Base-by-base conservation (phyloP, 139 green algal species). In the Chlamydomonas sphaeroides region DNA sequence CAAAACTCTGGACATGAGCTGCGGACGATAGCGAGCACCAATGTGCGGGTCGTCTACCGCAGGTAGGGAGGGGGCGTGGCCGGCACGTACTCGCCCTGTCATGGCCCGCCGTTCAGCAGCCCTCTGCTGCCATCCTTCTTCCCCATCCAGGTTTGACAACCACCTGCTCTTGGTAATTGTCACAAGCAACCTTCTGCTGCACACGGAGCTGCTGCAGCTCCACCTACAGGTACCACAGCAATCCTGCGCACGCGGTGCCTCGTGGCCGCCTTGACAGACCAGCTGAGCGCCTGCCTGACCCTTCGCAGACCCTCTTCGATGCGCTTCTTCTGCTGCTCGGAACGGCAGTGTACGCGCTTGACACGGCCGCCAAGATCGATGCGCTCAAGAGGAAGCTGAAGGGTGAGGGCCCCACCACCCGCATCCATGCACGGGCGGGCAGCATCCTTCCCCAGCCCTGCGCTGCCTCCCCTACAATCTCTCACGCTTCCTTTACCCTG, bases 31-130 rank as follows among this genome's bases (percentile, higher is more conserved):
- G 74, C 78, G 1, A 88, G 78, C 30, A 39, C 75, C 6, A 86
- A 88, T 63, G 83, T 90, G n/a, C 79, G 78, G 21, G 80, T 90
- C 32, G 67, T 90, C 6, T 90, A 90, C 57, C 72, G 68, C 4
- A 66, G 78, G 82, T 88, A 38, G 6, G 83, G 14, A 15, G 10
- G 1, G 32, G 5, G 35, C 53, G 49, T 26, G 7, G n/a, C n/a
- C n/a, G n/a, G n/a, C n/a, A n/a, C n/a, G n/a, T n/a, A n/a, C n/a
- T n/a, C n/a, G n/a, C n/a, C n/a, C n/a, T n/a, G n/a, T n/a, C n/a
- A n/a, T n/a, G n/a, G n/a, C n/a, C n/a, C n/a, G n/a, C n/a, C n/a
- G n/a, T n/a, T n/a, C n/a, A n/a, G n/a, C n/a, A n/a, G n/a, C n/a
- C n/a, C n/a, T n/a, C n/a, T n/a, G n/a, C n/a, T n/a, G n/a, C n/a